Base-by-base conservation (phyloP, 2,329 filamentous ascomycete genomes). In the Ophioceras dolichostomum region DNA sequence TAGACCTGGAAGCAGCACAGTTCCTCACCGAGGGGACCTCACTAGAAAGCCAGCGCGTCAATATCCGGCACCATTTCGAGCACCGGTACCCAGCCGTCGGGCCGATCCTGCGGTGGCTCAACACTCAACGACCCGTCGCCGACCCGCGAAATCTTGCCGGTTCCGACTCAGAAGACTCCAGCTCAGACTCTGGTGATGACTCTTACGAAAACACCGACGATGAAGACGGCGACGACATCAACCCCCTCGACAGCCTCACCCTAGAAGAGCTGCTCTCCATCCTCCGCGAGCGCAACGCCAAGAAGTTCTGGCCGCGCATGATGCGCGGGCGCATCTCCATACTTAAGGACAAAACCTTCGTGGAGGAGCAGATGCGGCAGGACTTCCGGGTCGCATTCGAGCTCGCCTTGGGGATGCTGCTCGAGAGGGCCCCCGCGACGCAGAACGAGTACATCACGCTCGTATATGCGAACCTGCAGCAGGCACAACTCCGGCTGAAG, bases 301-400 rank as follows among this genome's bases (percentile, higher is more conserved):
- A n/a, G n/a, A 30, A 30, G 28, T 30, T 30, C 28, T 30, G 28
- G 28, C 28, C 28, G 28, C 28, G 28, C 28, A 30, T 30, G 28
- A n/a, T 30, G 28, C 28, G 14, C 7, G 28, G 28, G n/a, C 28
- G 13, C 28, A 30, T 30, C 28, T n/a, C 28, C 28, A 16, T 14
- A 16, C 28, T 30, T 2, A 30, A 9, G n/a, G 28, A 30, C 7
- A n/a, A 30, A 10, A n/a, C 8, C 28, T 14, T 30, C 2, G n/a
- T 30, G 2, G n/a, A 30, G 7, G 10, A 16, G 2, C 28, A 16
- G 7, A 30, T 30, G 28, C 28, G 28, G n/a, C n/a, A 30, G 28
- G 28, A 30, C 28, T 16, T 30, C 2, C n/a, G 8, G n/a, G 28
- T n/a, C 28, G 28, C 28, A 3, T 30, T 30, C 17, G 28, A 30